Evolutionary conservation across 345 rosid species (phyloP), one percentile per base, ranked within the genome.

Genomic region (Aquilaria malaccensis): DNA sequence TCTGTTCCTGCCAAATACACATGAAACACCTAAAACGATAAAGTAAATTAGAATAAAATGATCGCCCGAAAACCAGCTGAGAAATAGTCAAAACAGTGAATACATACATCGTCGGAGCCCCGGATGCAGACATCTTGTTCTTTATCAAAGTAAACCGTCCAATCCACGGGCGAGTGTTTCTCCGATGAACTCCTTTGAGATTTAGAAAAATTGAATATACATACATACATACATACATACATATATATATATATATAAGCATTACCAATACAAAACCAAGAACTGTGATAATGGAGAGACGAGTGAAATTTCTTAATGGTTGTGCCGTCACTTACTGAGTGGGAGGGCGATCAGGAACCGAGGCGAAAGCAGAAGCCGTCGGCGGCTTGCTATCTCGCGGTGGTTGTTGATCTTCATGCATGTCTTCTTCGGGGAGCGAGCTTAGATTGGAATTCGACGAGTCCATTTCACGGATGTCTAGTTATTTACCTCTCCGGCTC

Each of bases 1-100:
- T 88, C 86, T 9, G 70, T 80, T 74, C 99, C 99, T 65, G 95
- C 95, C 80, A 73, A 66, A 75, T 88, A 94, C 15, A 94, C 85
- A 73, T 86, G 99, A 83, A 90, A 90, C 48, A 88, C 96, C 99
- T 94, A 72, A 67, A 76, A 74, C 32, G 67, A 70, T 14, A 74
- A 66, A 31, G 55, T 45, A 73, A 33, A 76, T 74, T 55, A 68
- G 74, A 70, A 70, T 29, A 57, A 33, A 71, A 55, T 58, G 59
- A 46, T 47, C 5, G 31, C 14, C 59, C 22, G 70, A 59, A 32
- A 58, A 11, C 7, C 10, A 56, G n/a, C 43, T 29, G 15, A 14
- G 30, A 30, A 59, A 65, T 11, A 11, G 47, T 51, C 12, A 30
- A 56, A 15, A 63, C 45, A 67, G 45, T 11, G 30, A 60, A 60